Percentiles rank a stretch among this genome's conserved stretches.
Evolutionary conservation across 352 stramenopile species (phyloP).

Genomic region (Elongisporangium undulatum): DNA sequence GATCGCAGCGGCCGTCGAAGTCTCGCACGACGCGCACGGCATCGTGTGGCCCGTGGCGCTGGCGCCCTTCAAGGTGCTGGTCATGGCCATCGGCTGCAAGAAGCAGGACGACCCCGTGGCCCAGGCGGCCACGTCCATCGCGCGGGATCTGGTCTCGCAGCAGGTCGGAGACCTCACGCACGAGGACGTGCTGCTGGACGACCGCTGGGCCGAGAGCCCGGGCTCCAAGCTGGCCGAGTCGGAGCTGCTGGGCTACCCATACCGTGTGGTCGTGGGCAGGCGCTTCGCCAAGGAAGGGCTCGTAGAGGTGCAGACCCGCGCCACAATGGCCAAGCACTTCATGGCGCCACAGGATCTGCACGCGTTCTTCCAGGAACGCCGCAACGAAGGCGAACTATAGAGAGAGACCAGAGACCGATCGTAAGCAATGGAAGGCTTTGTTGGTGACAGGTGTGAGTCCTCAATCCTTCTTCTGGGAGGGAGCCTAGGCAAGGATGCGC

Average conservation of each 20-base stretch:
- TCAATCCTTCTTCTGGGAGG: too few species aligned
- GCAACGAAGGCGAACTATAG: slow-evolving; percentile 11
- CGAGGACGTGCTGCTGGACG: slow-evolving; percentile 78
- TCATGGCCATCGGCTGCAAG: slow-evolving; percentile 73
- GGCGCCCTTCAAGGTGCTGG: slow-evolving; percentile 73
- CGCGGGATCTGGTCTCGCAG: slow-evolving; percentile 36
- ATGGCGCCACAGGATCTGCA: slow-evolving; percentile 34
- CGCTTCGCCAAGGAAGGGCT: slow-evolving; percentile 69
- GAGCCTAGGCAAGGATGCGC: too few species aligned
- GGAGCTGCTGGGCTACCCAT: slow-evolving; percentile 85
- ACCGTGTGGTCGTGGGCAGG: slow-evolving; percentile 81
- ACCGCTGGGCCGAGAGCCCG: slow-evolving; percentile 76
- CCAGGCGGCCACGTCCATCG: slow-evolving; percentile 41
- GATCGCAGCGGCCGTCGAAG: slow-evolving; percentile 78
- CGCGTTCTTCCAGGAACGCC: slow-evolving; percentile 26
- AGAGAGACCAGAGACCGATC: neutral
- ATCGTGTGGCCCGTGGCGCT: slow-evolving; percentile 83
- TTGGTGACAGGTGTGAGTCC: too few species aligned
- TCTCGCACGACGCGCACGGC: slow-evolving; percentile 65
- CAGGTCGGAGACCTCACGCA: slow-evolving; percentile 19
- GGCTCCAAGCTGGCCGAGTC: slow-evolving; percentile 81
- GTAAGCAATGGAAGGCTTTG: neutral
- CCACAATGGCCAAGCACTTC: slow-evolving; percentile 63
- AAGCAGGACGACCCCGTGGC: slow-evolving; percentile 41
- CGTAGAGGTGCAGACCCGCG: slow-evolving; percentile 68